phyloP scores from a whole-genome alignment of 2,329 filamentous ascomycete species.

The Colletotrichum lentis region DNA sequence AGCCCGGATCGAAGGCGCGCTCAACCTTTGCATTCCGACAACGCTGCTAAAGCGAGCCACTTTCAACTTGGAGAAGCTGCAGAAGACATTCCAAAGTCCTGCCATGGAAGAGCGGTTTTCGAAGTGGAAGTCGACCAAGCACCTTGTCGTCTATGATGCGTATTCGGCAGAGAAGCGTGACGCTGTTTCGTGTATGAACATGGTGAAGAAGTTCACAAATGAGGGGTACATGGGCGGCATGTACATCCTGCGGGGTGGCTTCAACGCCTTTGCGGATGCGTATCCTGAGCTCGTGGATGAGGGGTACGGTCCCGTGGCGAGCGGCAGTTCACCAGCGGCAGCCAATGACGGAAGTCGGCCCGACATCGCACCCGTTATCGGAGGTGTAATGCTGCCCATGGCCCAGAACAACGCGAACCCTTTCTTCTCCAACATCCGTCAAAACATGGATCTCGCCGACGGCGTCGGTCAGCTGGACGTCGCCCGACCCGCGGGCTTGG shows the following conservation, averaged over 20 bases:
- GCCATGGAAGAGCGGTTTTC: slow-evolving; percentile 76
- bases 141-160: slow-evolving; percentile 88
- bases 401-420: slow-evolving; percentile 77
- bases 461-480: slow-evolving; percentile 86
- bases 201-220: slow-evolving; percentile 88
- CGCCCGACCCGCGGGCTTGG: slow-evolving; percentile 55
- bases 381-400: slow-evolving; percentile 83
- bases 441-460: slow-evolving; percentile 93
- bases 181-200: slow-evolving; percentile 80
- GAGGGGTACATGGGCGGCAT: slow-evolving; percentile 81
- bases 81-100: slow-evolving; percentile 82
- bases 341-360: slow-evolving; percentile 53
- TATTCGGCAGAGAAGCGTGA: slow-evolving; percentile 81
- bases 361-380: slow-evolving; percentile 78
- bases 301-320: slow-evolving; percentile 48
- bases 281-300: slow-evolving; percentile 72
- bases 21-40: slow-evolving; percentile 95
- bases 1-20: slow-evolving; percentile 77
- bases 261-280: slow-evolving; percentile 73
- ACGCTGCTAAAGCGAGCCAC: slow-evolving; percentile 90
- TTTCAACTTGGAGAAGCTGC: slow-evolving; percentile 86
- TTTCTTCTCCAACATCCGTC: slow-evolving; percentile 95
- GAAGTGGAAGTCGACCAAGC: slow-evolving; percentile 75
- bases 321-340: slow-evolving; percentile 53
- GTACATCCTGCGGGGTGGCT: slow-evolving; percentile 83